Conservation (phyloP, 495 filamentous ascomycete species). For the Aspergillus asperescens region DNA sequence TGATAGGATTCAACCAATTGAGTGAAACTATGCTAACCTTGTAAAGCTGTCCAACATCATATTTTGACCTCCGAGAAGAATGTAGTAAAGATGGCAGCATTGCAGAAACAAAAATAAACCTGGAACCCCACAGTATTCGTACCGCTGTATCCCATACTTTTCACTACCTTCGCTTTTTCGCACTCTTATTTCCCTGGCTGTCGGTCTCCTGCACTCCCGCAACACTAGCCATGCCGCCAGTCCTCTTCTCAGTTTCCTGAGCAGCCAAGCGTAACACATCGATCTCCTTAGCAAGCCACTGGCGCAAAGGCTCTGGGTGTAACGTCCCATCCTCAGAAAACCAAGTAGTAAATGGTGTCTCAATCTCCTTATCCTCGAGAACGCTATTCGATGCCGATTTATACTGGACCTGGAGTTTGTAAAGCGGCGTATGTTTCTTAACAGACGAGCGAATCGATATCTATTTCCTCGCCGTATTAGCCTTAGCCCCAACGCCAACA, state of each 20-base stretch:
- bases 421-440: constrained; percentile 72
- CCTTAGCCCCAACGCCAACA: neutral
- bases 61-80: too few relatives aligned
- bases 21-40: neutral
- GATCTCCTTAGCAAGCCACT: constrained; percentile 67
- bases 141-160: neutral
- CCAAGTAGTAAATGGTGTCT: constrained; percentile 75
- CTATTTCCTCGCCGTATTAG: constrained; percentile 31
- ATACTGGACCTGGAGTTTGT: constrained; percentile 62
- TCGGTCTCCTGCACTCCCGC: constrained; percentile 13
- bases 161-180: constrained; percentile 12
- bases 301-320: constrained; percentile 76
- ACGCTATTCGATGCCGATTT: constrained; percentile 44
- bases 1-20: neutral
- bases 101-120: neutral
- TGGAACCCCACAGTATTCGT: neutral
- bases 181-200: constrained; percentile 2
- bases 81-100: neutral
- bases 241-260: constrained; percentile 48
- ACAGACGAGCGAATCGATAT: constrained; percentile 62
- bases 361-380: constrained; percentile 48
- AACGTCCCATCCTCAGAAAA: constrained; percentile 80
- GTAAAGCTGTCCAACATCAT: neutral
- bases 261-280: constrained; percentile 64
- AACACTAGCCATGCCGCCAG: constrained; percentile 18